Evolutionary conservation across 75 land plant genomes (phyloP).

Genomic region (Chamaecyparis obtusa): DNA sequence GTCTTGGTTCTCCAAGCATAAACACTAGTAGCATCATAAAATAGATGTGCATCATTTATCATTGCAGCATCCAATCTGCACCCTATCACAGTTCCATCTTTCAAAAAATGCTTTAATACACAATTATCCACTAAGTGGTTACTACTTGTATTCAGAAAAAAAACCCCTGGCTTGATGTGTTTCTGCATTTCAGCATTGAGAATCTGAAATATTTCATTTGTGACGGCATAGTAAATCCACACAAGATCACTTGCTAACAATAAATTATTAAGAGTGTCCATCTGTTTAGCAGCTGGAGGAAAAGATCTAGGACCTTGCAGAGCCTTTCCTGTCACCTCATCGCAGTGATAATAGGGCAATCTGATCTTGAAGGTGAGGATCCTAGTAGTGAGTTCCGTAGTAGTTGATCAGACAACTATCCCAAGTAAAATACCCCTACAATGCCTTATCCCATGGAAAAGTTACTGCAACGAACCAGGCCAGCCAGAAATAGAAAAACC

Average conservation of each 20-base stretch:
- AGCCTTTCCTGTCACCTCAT: slow-evolving; percentile 59
- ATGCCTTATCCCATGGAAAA: too few species aligned
- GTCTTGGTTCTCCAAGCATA: too few species aligned
- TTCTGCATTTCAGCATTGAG: slow-evolving; percentile 86
- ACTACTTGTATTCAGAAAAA: slow-evolving; percentile 96
- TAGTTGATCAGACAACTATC: too few species aligned
- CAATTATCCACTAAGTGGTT: slow-evolving; percentile 95
- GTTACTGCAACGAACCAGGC: too few species aligned
- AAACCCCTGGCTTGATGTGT: slow-evolving; percentile 94
- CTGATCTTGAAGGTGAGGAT: too few species aligned
- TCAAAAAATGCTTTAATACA: slow-evolving; percentile 89
- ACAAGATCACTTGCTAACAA: slow-evolving; percentile 91
- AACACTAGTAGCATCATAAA: too few species aligned
- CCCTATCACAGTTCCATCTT: slow-evolving; percentile 94
- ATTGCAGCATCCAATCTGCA: slow-evolving; percentile 98
- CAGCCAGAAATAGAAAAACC: too few species aligned
- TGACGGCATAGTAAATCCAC: too few species aligned
- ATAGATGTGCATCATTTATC: too few species aligned
- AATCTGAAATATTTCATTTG: slow-evolving; percentile 86
- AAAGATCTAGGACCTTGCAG: slow-evolving; percentile 41
- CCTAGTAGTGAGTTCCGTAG: too few species aligned
- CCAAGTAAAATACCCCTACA: too few species aligned
- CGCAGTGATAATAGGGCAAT: too few species aligned
- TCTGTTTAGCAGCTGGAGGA: slow-evolving; percentile 78
- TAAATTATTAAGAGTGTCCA: slow-evolving; percentile 93